Conservation (phyloP, 208 protist genomes). For the Leishmania amazonensis region DNA sequence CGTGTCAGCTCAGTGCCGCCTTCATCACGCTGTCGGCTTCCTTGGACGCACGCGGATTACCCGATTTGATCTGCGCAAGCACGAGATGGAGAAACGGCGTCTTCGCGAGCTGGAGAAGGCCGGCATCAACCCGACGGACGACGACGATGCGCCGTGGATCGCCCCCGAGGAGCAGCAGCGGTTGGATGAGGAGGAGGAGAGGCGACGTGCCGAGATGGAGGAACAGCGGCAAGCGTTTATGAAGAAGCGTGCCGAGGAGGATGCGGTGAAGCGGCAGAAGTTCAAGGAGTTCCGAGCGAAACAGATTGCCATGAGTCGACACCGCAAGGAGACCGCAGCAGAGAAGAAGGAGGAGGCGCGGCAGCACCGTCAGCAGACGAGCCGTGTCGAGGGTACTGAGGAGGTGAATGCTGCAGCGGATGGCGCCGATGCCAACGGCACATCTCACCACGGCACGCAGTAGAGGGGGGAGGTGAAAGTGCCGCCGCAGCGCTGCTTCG, state of each 20-base stretch:
- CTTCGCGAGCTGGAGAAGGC: conserved; percentile 73
- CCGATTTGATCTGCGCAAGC: conserved; percentile 74
- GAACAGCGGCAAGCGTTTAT: conserved; percentile 58
- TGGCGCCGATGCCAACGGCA: neutral
- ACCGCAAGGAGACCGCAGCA: conserved; percentile 60
- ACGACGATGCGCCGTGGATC: conserved; percentile 70
- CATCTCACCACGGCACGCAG: neutral
- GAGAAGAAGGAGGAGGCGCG: conserved; percentile 47
- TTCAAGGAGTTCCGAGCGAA: conserved; percentile 78
- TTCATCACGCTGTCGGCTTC: neutral
- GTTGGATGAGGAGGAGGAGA: conserved; percentile 63
- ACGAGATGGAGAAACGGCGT: conserved; percentile 80
- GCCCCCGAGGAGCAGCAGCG: conserved; percentile 79
- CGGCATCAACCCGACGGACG: conserved; percentile 54
- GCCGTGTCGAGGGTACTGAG: conserved; percentile 26
- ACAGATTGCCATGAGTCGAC: conserved; percentile 76
- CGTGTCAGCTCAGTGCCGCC: neutral
- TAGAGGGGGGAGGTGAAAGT: neutral
- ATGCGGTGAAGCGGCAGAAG: conserved; percentile 62
- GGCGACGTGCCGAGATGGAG: conserved; percentile 50
- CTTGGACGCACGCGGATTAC: conserved; percentile 21
- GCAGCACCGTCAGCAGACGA: conserved; percentile 30
- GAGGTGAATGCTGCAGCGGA: conserved; percentile 4
- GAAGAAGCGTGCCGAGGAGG: conserved; percentile 61
- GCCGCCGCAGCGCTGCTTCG: neutral